Conservation (phyloP, 2,329 filamentous ascomycete species). For the Aspergillus clavatus region DNA sequence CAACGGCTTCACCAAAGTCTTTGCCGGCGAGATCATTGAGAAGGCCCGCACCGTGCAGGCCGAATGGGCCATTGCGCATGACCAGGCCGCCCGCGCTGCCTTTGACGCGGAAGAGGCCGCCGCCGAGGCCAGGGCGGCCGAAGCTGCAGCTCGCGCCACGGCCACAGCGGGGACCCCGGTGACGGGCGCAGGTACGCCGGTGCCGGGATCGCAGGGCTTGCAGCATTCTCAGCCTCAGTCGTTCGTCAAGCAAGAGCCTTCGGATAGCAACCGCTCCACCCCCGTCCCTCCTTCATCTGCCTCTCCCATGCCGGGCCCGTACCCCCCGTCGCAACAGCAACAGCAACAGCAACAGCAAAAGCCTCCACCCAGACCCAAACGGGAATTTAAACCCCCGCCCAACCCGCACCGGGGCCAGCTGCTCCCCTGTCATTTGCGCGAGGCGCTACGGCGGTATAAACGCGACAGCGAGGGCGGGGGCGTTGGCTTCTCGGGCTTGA, state of each 20-base stretch:
- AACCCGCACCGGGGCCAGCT: slow-evolving; percentile 47
- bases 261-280: slow-evolving; percentile 14
- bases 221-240: no score
- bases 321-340: slow-evolving; percentile 3
- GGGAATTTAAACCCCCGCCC: slow-evolving; percentile 33
- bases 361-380: slow-evolving; percentile 14
- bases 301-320: background rate
- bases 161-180: background rate
- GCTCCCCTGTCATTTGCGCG: slow-evolving; percentile 46
- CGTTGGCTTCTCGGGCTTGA: slow-evolving; percentile 45
- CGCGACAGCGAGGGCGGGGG: slow-evolving; percentile 46
- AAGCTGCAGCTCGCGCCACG: slow-evolving; percentile 4
- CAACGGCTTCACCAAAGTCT: slow-evolving; percentile 61
- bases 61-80: slow-evolving; percentile 47
- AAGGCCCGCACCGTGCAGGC: slow-evolving; percentile 59
- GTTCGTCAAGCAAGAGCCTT: slow-evolving; percentile 23
- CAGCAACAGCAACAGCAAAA: slow-evolving; percentile 9
- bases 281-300: slow-evolving; percentile 12
- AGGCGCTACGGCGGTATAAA: slow-evolving; percentile 46
- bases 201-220: background rate
- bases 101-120: slow-evolving; percentile 51
- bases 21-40: slow-evolving; percentile 62
- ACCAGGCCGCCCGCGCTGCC: slow-evolving; percentile 50
- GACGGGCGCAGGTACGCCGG: background rate
- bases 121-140: slow-evolving; percentile 29